phyloP scores from a whole-genome alignment of 2,329 filamentous ascomycete species.

The Cytospora paraplurivora region DNA sequence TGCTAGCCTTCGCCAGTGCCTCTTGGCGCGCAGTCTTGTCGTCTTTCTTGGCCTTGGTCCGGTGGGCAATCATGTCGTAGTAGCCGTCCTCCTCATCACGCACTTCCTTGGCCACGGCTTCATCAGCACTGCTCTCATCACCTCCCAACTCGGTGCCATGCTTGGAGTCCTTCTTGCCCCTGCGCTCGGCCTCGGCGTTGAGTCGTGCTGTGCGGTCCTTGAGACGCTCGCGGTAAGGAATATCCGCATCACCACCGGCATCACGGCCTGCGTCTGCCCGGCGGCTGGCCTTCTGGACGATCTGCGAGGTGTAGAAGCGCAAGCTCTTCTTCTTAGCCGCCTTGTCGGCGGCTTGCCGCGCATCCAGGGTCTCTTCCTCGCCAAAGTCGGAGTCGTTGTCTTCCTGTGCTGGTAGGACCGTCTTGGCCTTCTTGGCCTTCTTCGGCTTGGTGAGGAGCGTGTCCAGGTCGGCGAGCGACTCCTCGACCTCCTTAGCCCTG shows the following conservation, averaged over 20 bases:
- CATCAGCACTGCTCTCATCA: constrained; percentile 66
- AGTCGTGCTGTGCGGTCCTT: constrained; percentile 83
- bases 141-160: constrained; percentile 68
- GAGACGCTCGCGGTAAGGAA: constrained; percentile 86
- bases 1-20: constrained; percentile 62
- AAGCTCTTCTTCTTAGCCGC: constrained; percentile 86
- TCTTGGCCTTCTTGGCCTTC: constrained; percentile 45
- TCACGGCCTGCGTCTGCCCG: constrained; percentile 72
- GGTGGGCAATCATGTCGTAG: constrained; percentile 82
- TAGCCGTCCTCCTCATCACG: constrained; percentile 69
- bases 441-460: constrained; percentile 55
- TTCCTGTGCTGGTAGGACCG: constrained; percentile 42
- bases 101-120: constrained; percentile 58
- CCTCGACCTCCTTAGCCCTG: constrained; percentile 64
- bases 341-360: constrained; percentile 81
- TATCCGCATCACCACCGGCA: constrained; percentile 76
- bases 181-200: constrained; percentile 83
- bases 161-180: constrained; percentile 68
- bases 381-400: constrained; percentile 86
- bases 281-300: constrained; percentile 91
- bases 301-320: constrained; percentile 97
- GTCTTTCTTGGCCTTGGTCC: constrained; percentile 69
- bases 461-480: constrained; percentile 69
- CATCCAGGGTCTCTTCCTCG: constrained; percentile 80
- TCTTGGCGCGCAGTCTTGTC: constrained; percentile 66